Conservation (phyloP, 2,329 filamentous ascomycete species). For the Alternaria sp. region DNA sequence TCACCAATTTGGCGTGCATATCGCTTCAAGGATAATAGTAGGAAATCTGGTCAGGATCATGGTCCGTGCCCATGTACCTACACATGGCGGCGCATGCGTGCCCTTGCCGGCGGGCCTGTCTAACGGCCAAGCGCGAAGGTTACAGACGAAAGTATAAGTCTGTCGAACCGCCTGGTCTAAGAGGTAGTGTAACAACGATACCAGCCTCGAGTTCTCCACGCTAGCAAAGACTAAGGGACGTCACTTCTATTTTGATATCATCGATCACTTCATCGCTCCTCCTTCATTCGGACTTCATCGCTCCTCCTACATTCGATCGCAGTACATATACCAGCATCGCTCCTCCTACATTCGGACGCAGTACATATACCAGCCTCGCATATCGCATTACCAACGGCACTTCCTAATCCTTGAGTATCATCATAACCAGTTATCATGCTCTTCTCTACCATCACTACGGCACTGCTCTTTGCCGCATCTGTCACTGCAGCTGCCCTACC, state of each 20-base stretch:
- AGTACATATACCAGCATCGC: neutral
- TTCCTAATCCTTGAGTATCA: neutral
- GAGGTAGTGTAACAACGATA: constrained; percentile 20
- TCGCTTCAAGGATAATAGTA: constrained; percentile 31
- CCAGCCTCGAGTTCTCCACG: constrained; percentile 22
- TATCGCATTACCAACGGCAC: neutral
- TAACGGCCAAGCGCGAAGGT: constrained; percentile 33
- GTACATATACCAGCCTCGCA: neutral
- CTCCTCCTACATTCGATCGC: neutral
- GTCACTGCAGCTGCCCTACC: constrained; percentile 24
- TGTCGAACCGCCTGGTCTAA: constrained; percentile 24
- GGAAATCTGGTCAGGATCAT: constrained; percentile 20
- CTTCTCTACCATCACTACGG: constrained; percentile 32
- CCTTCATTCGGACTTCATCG: no score
- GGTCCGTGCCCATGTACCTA: constrained; percentile 36
- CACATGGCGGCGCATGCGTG: constrained; percentile 37
- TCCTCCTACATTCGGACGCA: neutral
- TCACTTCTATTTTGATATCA: neutral
- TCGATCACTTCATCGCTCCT: neutral
- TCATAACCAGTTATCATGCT: constrained; percentile 31
- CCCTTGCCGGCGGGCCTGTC: constrained; percentile 33
- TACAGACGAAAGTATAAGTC: constrained; percentile 36
- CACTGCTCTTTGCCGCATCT: constrained; percentile 26
- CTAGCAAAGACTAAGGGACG: neutral
- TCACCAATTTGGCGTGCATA: constrained; percentile 41